Evolutionary conservation across 345 rosid genomes (phyloP).

Genomic region (Salix purpurea): DNA sequence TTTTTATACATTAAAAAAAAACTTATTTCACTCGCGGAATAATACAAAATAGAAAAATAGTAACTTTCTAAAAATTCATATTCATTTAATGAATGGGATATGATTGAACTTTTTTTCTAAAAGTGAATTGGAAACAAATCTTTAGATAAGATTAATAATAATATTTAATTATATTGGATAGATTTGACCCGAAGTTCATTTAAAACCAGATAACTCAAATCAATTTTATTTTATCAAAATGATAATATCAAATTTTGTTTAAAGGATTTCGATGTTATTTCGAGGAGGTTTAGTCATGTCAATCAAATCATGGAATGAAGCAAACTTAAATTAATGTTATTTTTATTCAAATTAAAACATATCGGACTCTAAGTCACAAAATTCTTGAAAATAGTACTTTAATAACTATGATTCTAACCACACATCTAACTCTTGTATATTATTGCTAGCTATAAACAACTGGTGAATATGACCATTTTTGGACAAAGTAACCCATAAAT

Average conservation of each 20-base stretch:
- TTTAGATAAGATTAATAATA: not conserved
- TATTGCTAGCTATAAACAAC: not conserved
- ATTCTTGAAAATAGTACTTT: too few relatives aligned
- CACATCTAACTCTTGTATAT: not conserved
- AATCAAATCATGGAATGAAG: too few relatives aligned
- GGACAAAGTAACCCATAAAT: not conserved
- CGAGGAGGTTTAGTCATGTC: too few relatives aligned
- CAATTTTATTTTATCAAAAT: too few relatives aligned
- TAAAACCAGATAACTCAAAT: accelerated
- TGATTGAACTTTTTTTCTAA: not conserved
- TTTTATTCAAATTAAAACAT: too few relatives aligned
- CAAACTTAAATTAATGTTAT: too few relatives aligned
- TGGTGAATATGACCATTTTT: not conserved
- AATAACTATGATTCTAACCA: not conserved
- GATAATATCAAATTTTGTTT: too few relatives aligned
- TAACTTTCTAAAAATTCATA: not conserved
- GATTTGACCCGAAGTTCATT: too few relatives aligned
- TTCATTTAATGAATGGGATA: not conserved
- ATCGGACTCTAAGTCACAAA: too few relatives aligned
- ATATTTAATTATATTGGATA: not conserved
- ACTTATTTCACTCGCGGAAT: accelerated
- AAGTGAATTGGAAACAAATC: not conserved
- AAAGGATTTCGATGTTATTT: too few relatives aligned
- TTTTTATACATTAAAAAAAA: too few relatives aligned
- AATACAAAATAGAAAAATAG: not conserved